A percentile compares a stretch with the other conserved stretches of the same genome.
Evolutionary conservation across 2,329 filamentous ascomycete genomes (phyloP).

Genomic region (Sporothrix luriei): DNA sequence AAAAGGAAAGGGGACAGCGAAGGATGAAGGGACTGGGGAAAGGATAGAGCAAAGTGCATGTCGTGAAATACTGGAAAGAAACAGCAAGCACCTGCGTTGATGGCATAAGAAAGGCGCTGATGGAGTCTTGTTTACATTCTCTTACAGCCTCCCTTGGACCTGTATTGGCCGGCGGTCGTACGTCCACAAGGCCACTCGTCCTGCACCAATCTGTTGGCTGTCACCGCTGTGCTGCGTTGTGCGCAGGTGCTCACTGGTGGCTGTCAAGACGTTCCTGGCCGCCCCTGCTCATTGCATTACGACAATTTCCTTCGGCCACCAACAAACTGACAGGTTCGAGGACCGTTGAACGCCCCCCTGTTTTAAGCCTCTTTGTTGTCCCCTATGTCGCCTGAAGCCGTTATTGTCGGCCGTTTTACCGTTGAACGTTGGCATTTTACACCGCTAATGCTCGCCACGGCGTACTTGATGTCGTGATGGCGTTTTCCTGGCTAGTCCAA

Average conservation of each 20-base stretch:
- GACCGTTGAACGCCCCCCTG: conserved; percentile 7
- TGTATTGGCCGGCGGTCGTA: neutral
- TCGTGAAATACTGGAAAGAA: neutral
- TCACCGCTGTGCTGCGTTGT: neutral
- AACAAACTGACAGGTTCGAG: neutral
- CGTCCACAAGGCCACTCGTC: neutral
- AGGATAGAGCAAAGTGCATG: neutral
- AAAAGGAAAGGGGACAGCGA: neutral
- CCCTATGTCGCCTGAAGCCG: neutral
- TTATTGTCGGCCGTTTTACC: neutral
- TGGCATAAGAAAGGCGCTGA: neutral
- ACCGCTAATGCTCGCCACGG: too few relatives aligned
- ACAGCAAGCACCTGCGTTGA: neutral
- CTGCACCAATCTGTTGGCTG: neutral
- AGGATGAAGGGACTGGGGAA: neutral
- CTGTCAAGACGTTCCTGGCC: neutral
- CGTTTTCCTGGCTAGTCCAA: too few relatives aligned
- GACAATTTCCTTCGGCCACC: conserved; percentile 1
- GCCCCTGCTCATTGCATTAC: neutral
- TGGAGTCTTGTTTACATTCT: neutral
- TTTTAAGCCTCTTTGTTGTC: neutral
- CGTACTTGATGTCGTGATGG: too few relatives aligned
- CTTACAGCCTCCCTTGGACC: too few relatives aligned
- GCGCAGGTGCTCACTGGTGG: neutral
- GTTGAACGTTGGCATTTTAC: too few relatives aligned